Evolutionary conservation across 2,329 filamentous ascomycete genomes (phyloP).

Genomic region (Coniochaeta hoffmannii): DNA sequence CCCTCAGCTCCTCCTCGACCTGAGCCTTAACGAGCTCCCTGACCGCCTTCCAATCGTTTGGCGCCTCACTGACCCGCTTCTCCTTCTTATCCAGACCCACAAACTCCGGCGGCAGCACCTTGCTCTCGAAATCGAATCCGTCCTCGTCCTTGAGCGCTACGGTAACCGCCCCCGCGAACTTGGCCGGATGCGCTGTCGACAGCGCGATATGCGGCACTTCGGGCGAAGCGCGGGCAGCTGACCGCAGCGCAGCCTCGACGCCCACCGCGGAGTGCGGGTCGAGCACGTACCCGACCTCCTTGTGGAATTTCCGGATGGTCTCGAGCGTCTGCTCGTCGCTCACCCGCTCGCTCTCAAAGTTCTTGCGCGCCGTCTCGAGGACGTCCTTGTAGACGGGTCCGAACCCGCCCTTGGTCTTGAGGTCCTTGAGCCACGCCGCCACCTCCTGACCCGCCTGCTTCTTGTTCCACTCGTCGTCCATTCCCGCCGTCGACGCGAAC

Average conservation of each 20-base stretch:
- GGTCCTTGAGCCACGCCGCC: constrained; percentile 64
- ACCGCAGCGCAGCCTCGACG: constrained; percentile 39
- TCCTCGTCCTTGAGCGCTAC: constrained; percentile 62
- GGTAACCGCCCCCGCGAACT: constrained; percentile 83
- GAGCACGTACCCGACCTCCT: constrained; percentile 59
- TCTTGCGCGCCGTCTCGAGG: constrained; percentile 59
- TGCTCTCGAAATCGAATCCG: constrained; percentile 67
- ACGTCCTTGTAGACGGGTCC: constrained; percentile 67
- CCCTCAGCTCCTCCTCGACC: constrained; percentile 55
- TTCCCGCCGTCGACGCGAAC: constrained; percentile 49
- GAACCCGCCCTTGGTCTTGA: constrained; percentile 80
- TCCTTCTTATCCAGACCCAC: constrained; percentile 70
- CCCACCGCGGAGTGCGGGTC: constrained; percentile 93
- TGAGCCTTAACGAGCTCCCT: constrained; percentile 67
- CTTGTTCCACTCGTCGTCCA: constrained; percentile 60
- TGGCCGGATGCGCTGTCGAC: constrained; percentile 91
- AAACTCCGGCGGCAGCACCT: constrained; percentile 77
- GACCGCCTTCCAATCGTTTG: constrained; percentile 67
- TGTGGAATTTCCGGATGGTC: constrained; percentile 53
- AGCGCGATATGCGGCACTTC: constrained; percentile 70
- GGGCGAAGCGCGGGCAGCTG: constrained; percentile 31
- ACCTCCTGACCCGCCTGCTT: constrained; percentile 71
- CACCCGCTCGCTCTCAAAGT: constrained; percentile 76
- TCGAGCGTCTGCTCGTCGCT: constrained; percentile 60
- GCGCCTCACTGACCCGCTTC: constrained; percentile 62